phyloP scores from a whole-genome alignment of 2,329 filamentous ascomycete genomes.

The Apiospora arundinis region DNA sequence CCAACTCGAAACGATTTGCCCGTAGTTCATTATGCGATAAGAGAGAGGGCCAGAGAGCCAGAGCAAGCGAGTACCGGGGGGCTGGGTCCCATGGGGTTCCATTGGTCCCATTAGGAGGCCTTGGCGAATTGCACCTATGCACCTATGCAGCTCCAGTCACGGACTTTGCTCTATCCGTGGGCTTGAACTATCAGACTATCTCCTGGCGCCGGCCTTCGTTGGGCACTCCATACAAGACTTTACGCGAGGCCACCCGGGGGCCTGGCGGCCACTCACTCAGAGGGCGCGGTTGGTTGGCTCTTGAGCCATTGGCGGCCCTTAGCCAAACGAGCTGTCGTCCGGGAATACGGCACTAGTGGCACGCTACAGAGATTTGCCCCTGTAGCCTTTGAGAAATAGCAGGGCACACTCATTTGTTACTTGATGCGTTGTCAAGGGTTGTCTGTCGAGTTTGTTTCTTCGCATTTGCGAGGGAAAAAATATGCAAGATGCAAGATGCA shows the following conservation, averaged over 20 bases:
- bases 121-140: not conserved
- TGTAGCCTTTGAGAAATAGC: not conserved
- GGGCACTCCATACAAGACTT: not conserved
- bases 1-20: not conserved
- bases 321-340: slow-evolving; percentile 11
- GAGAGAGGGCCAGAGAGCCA: not conserved
- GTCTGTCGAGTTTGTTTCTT: no score
- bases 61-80: not conserved
- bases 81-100: not conserved
- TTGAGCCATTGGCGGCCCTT: not conserved
- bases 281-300: not conserved
- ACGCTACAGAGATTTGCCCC: not conserved
- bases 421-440: not conserved
- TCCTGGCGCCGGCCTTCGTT: not conserved
- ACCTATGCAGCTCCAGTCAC: not conserved
- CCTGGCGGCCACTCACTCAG: not conserved
- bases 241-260: not conserved
- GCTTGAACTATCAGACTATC: not conserved
- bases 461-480: no score
- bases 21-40: slow-evolving; percentile 4
- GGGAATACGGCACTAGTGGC: not conserved
- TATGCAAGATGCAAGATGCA: not conserved
- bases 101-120: not conserved
- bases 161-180: not conserved
- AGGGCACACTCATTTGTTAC: not conserved